Conservation (phyloP, 164 flowering plant species). For the Stephania cephalantha region DNA sequence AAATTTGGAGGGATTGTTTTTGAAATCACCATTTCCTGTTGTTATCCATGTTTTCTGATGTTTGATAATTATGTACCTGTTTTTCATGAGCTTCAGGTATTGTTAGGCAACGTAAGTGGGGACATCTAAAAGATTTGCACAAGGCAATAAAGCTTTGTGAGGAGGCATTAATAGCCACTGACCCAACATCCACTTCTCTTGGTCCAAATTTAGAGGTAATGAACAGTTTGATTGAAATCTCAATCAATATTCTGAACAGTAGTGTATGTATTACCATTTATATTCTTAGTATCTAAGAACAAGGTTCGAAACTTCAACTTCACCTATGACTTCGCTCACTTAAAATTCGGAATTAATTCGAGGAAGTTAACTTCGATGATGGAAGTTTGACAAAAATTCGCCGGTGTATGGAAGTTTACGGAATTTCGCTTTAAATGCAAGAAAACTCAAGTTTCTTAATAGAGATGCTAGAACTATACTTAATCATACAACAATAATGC, state of each 20-base stretch:
- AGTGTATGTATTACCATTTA: background rate
- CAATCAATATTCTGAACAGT: background rate
- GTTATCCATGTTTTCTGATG: background rate
- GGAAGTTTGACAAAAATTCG: too few relatives aligned
- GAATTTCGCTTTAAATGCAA: too few relatives aligned
- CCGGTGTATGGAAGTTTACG: too few relatives aligned
- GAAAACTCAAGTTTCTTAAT: too few relatives aligned
- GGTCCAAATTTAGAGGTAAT: slow-evolving; percentile 80
- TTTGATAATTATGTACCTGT: background rate
- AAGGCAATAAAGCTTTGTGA: slow-evolving; percentile 91
- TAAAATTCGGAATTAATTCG: too few relatives aligned
- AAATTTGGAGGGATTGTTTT: background rate
- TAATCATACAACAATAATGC: too few relatives aligned
- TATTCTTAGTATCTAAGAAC: background rate
- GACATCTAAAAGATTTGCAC: slow-evolving; percentile 84
- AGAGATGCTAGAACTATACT: too few relatives aligned
- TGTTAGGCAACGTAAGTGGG: slow-evolving; percentile 87
- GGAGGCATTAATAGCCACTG: slow-evolving; percentile 65
- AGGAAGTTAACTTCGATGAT: too few relatives aligned
- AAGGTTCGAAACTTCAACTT: too few relatives aligned
- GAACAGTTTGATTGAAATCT: background rate
- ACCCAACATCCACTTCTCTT: slow-evolving; percentile 57
- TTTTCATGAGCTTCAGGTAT: slow-evolving; percentile 44
- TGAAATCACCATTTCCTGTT: background rate
- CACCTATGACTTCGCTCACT: too few relatives aligned